phyloP scores from a whole-genome alignment of 2,329 filamentous ascomycete species.

The Epichloe coenophiala region DNA sequence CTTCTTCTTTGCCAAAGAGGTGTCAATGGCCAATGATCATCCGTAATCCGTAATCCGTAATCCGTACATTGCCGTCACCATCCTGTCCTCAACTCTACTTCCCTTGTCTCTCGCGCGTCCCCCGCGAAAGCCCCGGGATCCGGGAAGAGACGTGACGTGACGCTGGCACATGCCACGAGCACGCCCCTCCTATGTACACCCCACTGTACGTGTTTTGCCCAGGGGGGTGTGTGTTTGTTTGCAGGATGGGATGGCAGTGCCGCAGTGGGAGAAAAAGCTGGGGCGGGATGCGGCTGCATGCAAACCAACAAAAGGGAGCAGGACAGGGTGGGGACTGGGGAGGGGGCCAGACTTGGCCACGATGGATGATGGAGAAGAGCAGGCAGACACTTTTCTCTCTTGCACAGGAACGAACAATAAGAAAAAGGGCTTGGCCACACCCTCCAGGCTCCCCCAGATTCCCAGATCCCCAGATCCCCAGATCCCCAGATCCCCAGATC shows the following conservation, averaged over 20 bases:
- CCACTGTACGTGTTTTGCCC: background rate
- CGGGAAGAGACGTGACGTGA: constrained; percentile 1
- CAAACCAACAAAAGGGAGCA: background rate
- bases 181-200: background rate
- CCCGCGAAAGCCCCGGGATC: constrained; percentile 3
- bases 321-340: background rate
- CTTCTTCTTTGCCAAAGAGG: too few relatives aligned
- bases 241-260: background rate
- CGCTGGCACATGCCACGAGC: constrained; percentile 5
- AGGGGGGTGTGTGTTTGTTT: background rate
- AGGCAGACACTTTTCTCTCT: background rate
- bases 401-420: background rate
- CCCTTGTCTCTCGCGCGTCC: background rate
- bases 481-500: background rate
- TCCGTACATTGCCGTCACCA: too few relatives aligned
- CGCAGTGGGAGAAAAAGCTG: background rate
- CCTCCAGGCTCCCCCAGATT: background rate
- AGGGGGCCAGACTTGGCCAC: background rate
- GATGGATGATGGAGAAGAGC: background rate
- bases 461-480: background rate
- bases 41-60: too few relatives aligned
- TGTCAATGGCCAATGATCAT: too few relatives aligned
- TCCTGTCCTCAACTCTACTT: too few relatives aligned
- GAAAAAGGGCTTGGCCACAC: background rate
- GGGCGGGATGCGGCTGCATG: constrained; percentile 1